phyloP scores from a whole-genome alignment of 169 alveolate genomes.

The Cryptosporidium felis region DNA sequence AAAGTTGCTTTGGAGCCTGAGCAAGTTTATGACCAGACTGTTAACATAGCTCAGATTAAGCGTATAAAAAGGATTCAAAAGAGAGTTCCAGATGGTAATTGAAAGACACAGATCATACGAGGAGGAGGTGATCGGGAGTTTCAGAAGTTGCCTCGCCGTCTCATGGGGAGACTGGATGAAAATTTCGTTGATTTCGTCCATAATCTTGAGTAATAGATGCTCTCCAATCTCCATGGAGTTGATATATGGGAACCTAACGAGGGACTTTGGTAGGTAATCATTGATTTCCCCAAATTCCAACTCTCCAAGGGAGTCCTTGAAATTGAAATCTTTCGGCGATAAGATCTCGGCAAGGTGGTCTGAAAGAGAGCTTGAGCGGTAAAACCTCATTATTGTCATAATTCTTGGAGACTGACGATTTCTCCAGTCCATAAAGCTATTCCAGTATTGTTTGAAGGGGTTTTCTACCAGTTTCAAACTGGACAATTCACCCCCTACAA shows the following conservation, averaged over 20 bases:
- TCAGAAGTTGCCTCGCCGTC: slow-evolving; percentile 55
- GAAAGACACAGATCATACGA: slow-evolving; percentile 58
- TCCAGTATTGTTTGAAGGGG: slow-evolving; percentile 52
- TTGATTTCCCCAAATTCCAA: slow-evolving; percentile 20
- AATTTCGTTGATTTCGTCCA: slow-evolving; percentile 25
- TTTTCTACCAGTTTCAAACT: not conserved
- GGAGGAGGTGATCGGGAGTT: slow-evolving; percentile 22
- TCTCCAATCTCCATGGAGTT: slow-evolving; percentile 43
- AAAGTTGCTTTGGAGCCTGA: slow-evolving; percentile 16
- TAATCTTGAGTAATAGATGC: not conserved
- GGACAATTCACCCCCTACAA: not conserved
- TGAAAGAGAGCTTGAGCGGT: slow-evolving; percentile 22
- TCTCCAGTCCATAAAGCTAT: slow-evolving; percentile 21
- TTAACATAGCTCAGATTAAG: slow-evolving; percentile 5
- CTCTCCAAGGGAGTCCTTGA: not conserved
- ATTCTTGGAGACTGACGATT: slow-evolving; percentile 39
- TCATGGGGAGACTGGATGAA: slow-evolving; percentile 53
- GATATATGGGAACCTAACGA: slow-evolving; percentile 14
- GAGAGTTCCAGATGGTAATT: slow-evolving; percentile 32
- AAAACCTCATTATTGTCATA: slow-evolving; percentile 33
- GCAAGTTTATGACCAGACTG: slow-evolving; percentile 10
- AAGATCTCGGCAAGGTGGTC: slow-evolving; percentile 25
- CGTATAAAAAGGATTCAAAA: slow-evolving; percentile 29
- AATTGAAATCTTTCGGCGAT: not conserved
- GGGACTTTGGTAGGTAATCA: slow-evolving; percentile 2